phyloP scores from a whole-genome alignment of 225 moss, liverwort and hornwort species.

The Thuidium tamariscinum region DNA sequence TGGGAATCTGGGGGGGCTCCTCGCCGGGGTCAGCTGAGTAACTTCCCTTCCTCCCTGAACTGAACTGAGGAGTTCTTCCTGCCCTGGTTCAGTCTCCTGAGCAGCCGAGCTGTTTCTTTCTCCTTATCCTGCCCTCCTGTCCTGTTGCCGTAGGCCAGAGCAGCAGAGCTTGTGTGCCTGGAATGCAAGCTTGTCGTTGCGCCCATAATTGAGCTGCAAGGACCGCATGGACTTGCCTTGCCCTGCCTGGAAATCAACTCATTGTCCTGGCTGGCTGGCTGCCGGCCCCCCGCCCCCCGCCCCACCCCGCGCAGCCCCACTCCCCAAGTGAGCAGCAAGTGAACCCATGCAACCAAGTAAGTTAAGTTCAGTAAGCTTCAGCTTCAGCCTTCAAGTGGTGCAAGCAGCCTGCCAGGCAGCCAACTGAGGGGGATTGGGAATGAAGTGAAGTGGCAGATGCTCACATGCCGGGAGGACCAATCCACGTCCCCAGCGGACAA shows the following conservation, averaged over 20 bases:
- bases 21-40: too few species aligned
- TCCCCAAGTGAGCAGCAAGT: background rate
- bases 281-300: too few species aligned
- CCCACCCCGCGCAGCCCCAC: background rate
- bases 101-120: background rate
- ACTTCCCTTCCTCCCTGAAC: background rate
- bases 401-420: background rate
- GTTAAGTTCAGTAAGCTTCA: too few species aligned
- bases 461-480: conserved; percentile 10
- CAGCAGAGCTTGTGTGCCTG: conserved; percentile 15
- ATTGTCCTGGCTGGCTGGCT: background rate
- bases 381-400: too few species aligned
- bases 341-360: background rate
- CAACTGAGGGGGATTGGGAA: background rate
- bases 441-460: background rate
- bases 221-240: conserved; percentile 3
- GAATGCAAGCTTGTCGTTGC: conserved; percentile 13
- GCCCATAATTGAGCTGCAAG: conserved; percentile 25
- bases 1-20: too few species aligned
- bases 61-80: too few species aligned
- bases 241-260: conserved; percentile 29
- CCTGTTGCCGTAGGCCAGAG: background rate
- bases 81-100: too few species aligned
- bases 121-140: conserved; percentile 7
- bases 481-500: background rate